These are phyloP conservation scores for Macaranga tanarius DNA, from an alignment of 441 rosid species.

Conservation along the genomic window DNA sequence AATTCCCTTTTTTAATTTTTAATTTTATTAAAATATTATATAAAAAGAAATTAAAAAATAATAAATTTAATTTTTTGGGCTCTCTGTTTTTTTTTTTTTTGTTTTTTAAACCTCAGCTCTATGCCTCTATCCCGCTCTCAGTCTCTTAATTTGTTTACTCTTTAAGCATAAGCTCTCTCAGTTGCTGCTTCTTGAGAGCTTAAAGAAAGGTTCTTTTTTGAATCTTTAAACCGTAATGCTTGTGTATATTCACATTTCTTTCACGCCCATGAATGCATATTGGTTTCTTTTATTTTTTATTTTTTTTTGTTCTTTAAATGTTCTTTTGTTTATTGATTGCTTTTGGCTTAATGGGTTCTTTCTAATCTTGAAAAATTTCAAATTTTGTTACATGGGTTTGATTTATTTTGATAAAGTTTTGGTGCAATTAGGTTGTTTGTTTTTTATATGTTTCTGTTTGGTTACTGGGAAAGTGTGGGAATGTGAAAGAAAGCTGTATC, in stretches of 20 bases:
- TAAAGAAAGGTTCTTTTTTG: slow-evolving; percentile 23
- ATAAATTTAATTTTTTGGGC: background rate
- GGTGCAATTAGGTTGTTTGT: background rate
- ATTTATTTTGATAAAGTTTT: background rate
- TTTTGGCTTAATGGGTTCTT: slow-evolving; percentile 30
- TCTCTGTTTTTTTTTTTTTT: background rate
- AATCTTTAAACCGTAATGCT: background rate
- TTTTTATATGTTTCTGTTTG: slow-evolving; percentile 20
- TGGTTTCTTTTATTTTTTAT: slow-evolving; percentile 10
- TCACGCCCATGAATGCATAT: background rate
- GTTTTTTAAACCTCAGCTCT: background rate
- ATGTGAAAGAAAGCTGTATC: slow-evolving; percentile 11
- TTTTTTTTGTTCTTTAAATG: background rate
- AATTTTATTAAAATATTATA: background rate
- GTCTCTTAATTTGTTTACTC: slow-evolving; percentile 23
- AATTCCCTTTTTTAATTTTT: background rate
- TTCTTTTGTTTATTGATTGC: slow-evolving; percentile 14
- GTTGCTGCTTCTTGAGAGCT: slow-evolving; percentile 24
- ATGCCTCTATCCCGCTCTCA: slow-evolving; percentile 48
- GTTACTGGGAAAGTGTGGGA: slow-evolving; percentile 30
- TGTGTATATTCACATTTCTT: background rate
- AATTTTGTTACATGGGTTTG: slow-evolving; percentile 32
- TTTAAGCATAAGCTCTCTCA: background rate
- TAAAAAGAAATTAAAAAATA: too few species aligned
- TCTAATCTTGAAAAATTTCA: slow-evolving; percentile 24